These are phyloP conservation scores for Prillingera fragicola DNA, from an alignment of 1,284 basidiomycete genomes.

Conservation along the genomic window DNA sequence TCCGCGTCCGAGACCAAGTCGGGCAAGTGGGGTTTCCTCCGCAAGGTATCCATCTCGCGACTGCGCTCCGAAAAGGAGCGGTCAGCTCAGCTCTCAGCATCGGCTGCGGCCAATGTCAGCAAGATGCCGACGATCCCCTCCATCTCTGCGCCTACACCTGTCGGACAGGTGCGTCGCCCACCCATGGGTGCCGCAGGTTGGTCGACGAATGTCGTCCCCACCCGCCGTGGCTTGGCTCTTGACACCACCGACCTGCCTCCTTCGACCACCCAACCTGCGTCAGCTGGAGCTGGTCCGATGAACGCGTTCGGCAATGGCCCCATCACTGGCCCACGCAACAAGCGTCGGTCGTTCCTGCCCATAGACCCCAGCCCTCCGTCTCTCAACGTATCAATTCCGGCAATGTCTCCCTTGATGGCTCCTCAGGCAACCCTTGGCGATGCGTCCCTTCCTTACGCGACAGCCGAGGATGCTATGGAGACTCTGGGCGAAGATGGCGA, in stretches of 20 bases:
- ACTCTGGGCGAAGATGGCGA: slow-evolving; percentile 15
- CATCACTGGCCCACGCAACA: slow-evolving; percentile 31
- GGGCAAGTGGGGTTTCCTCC: slow-evolving; percentile 87
- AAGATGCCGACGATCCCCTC: slow-evolving; percentile 31
- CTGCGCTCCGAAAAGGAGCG: slow-evolving; percentile 21
- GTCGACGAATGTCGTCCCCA: slow-evolving; percentile 11
- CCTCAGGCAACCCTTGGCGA: slow-evolving; percentile 16
- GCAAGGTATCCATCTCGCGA: slow-evolving; percentile 88
- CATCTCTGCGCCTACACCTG: slow-evolving; percentile 28
- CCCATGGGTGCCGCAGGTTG: slow-evolving; percentile 7
- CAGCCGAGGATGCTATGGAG: slow-evolving; percentile 14
- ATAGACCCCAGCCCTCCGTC: slow-evolving; percentile 55
- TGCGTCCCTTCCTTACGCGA: neutral
- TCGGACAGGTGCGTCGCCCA: slow-evolving; percentile 6
- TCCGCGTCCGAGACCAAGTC: slow-evolving; percentile 1
- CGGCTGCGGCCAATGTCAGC: slow-evolving; percentile 33
- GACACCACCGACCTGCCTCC: slow-evolving; percentile 1
- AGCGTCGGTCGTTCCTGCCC: slow-evolving; percentile 78
- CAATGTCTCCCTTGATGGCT: slow-evolving; percentile 57
- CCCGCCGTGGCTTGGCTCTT: slow-evolving; percentile 7
- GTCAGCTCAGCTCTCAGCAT: slow-evolving; percentile 22
- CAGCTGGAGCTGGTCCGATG: neutral
- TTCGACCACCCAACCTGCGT: neutral
- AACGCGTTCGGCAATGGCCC: neutral
- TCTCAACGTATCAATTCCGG: slow-evolving; percentile 53